Base-by-base conservation (phyloP, 805 yeast genomes). In the Kodamaea nitidulidarum region DNA sequence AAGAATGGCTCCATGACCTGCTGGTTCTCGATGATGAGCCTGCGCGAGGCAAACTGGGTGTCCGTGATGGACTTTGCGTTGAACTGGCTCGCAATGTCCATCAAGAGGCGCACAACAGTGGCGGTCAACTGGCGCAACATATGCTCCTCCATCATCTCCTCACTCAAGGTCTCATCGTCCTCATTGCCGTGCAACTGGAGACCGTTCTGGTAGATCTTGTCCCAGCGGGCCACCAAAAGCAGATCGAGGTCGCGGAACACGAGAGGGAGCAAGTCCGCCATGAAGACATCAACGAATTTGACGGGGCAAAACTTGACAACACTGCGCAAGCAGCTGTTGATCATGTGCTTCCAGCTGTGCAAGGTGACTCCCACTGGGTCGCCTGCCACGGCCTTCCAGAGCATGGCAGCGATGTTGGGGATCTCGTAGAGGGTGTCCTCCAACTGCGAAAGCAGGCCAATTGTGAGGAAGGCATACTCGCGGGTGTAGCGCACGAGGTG, bases 131-230 rank as follows among this genome's bases (percentile, higher is more conserved):
- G 98, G 49, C 98, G 72, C 43, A 91, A 67, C 70, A 91, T 75
- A 60, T 91, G 96, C 57, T 93, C 98, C 50, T 91, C 97, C 85
- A 93, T 83, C 95, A 93, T 93, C 56, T 93, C 98, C 49, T 90
- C 96, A n/a, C 93, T 82, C 52, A 91, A 70, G 16, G 88, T 86
- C 38, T 81, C 90, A 50, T 88, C 95, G 44, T 80, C 82, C 31
- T 75, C 79, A 31, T 74, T 72, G 0, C 80, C 80, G 48, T 74
- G 78, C 28, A 73, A 60, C 46, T 76, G 79, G 27, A 76, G 53
- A 2, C 84, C 82, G 22, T 74, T 78, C 39, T 66, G 60, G 55
- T 75, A 78, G 14, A 80, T 85, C 46, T 68, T 70, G 20, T 72
- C 77, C 98, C 98, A 93, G 56, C 76, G 81, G 18, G 65, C 66